Evolutionary conservation across 1,139 yeast genomes (phyloP).

Genomic region (Spathaspora jeffriesii): DNA sequence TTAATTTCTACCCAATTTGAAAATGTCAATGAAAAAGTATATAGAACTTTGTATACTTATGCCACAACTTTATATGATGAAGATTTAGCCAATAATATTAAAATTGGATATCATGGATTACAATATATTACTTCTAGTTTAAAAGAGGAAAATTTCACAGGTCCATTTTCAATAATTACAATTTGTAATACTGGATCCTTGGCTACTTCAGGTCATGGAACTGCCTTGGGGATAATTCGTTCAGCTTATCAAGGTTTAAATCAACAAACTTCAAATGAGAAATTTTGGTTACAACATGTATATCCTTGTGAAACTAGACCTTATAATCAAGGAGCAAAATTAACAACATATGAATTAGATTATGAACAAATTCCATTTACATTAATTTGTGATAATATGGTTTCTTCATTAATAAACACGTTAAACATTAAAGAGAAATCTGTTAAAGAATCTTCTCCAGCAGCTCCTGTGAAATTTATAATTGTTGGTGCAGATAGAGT

Average conservation of each 20-base stretch:
- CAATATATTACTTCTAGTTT: conserved; percentile 57
- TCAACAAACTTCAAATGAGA: conserved; percentile 19
- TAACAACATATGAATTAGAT: conserved; percentile 88
- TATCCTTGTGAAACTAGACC: conserved; percentile 96
- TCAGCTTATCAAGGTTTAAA: conserved; percentile 55
- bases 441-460: conserved; percentile 18
- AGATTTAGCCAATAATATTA: conserved; percentile 74
- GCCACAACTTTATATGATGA: conserved; percentile 66
- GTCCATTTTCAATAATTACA: conserved; percentile 79
- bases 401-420: conserved; percentile 63
- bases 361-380: conserved; percentile 88
- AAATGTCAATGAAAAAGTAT: conserved; percentile 27
- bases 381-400: conserved; percentile 90
- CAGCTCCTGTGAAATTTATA: conserved; percentile 74
- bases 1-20: conserved; percentile 21
- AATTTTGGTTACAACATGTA: conserved; percentile 60
- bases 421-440: conserved; percentile 18
- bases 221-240: conserved; percentile 91
- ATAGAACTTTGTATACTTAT: conserved; percentile 43
- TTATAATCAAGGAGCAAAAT: conserved; percentile 92
- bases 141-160: conserved; percentile 49
- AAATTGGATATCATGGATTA: conserved; percentile 82
- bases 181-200: conserved; percentile 87
- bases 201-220: conserved; percentile 97
- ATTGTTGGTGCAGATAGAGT: conserved; percentile 99